Conservation (phyloP, 345 rosid species). For the Boechera retrofracta region DNA sequence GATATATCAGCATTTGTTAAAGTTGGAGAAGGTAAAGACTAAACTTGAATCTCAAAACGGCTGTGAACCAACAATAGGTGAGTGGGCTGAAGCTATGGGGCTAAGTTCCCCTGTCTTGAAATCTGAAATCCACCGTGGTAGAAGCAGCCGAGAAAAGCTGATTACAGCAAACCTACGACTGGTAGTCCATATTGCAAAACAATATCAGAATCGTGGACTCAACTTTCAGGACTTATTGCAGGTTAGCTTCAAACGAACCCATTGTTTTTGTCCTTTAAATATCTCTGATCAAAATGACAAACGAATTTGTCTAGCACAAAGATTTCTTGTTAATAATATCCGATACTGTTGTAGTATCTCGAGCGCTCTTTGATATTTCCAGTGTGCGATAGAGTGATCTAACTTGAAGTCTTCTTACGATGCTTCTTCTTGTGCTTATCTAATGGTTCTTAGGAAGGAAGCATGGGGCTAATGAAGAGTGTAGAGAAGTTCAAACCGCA, state of each 20-base stretch:
- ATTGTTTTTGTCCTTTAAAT: background rate
- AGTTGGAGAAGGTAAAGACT: constrained; percentile 65
- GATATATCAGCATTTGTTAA: constrained; percentile 62
- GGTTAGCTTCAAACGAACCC: constrained; percentile 49
- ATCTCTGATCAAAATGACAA: constrained; percentile 5
- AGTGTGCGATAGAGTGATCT: background rate
- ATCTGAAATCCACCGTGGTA: constrained; percentile 65
- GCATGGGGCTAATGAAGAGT: constrained; percentile 90
- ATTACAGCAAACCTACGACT: constrained; percentile 75
- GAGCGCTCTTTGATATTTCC: background rate
- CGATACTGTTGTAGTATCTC: background rate
- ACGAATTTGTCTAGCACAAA: background rate
- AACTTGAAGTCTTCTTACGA: constrained; percentile 4
- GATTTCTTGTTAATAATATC: background rate
- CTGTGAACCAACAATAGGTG: constrained; percentile 73
- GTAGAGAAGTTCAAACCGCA: constrained; percentile 86
- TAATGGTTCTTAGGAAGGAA: constrained; percentile 65
- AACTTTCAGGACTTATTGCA: constrained; percentile 81
- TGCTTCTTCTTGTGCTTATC: constrained; percentile 23
- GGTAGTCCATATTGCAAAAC: constrained; percentile 89
- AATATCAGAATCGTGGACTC: constrained; percentile 79
- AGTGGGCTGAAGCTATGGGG: constrained; percentile 82
- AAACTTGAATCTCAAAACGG: constrained; percentile 74
- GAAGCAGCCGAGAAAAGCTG: constrained; percentile 70
- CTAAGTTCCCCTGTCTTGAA: constrained; percentile 60